Base-by-base conservation (phyloP, 495 filamentous ascomycete species). In the Lepidopterella palustris region DNA sequence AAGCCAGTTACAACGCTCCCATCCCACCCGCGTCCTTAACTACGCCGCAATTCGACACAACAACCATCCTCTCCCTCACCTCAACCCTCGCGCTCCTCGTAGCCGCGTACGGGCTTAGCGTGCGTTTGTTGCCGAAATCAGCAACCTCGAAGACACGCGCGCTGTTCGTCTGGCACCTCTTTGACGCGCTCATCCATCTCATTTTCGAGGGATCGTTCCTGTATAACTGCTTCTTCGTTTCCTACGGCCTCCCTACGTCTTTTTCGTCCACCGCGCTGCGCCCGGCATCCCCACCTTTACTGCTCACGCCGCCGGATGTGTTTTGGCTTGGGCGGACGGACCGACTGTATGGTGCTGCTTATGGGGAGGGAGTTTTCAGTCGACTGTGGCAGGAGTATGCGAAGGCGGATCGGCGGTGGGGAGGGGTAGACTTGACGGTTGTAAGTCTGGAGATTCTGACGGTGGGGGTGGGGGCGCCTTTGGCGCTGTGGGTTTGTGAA, bases 151-250 rank as follows among this genome's bases (percentile, higher is more conserved):
- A 75, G 40, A 72, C 76, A 55, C 88, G 90, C 61, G 68, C 86
- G 66, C 84, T 97, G 61, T 96, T 95, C 80, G 83, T 91, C 77
- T 97, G 92, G 92, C 92, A 96, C 79, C 78, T 84, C 62, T 96
- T 96, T 77, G 90, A 96, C 73, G 85, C 86, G 48, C 82, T 97
- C 20, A 90, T 90, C 66, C 92, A 97, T 78, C 77, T 92, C 73
- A 76, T 87, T 65, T 85, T 96, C 73, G 92, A 97, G 74, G 90
- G 88, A 39, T 86, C 86, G 55, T 97, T 88, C 75, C 84, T 96
- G 49, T 96, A 89, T 78, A 85, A 95, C 74, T 95, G 88, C 74
- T 90, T 97, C 79, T 88, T 88, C 79, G 84, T 84, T 60, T 89
- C 79, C 65, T 66, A 66, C 47, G 40, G 49, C 3, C 60, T 66